Evolutionary conservation across 2,329 filamentous ascomycete genomes (phyloP).

Genomic region (Aspergillus phoenicis): DNA sequence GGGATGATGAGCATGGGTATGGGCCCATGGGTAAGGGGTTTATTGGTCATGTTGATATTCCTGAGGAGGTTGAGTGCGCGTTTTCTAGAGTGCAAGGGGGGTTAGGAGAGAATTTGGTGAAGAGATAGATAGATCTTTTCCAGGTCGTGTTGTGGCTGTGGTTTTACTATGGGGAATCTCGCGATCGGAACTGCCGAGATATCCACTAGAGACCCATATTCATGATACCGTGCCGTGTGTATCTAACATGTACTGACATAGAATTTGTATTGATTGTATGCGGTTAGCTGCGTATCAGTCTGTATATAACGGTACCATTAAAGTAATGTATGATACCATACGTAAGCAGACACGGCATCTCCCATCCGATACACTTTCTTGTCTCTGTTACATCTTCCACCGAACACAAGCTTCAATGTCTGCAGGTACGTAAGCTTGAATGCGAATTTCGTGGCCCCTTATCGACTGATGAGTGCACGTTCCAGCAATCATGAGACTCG

Average conservation of each 20-base stretch:
- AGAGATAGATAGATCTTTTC: not conserved
- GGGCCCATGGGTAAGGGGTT: conserved; percentile 49
- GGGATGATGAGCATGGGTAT: conserved; percentile 48
- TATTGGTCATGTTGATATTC: conserved; percentile 49
- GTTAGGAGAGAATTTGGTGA: not conserved
- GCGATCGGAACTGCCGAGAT: not conserved
- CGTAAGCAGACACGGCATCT: not conserved
- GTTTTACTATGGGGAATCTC: no score
- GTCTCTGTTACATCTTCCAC: not conserved
- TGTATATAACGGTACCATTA: not conserved
- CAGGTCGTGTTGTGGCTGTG: no score
- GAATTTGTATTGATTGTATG: not conserved
- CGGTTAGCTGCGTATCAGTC: not conserved
- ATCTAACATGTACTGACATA: not conserved
- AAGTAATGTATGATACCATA: not conserved
- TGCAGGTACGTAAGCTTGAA: not conserved
- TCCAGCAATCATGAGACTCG: not conserved
- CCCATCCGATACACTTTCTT: not conserved
- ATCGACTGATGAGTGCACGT: not conserved
- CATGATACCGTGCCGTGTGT: not conserved
- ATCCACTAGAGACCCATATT: not conserved
- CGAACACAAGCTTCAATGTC: not conserved
- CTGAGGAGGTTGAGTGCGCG: conserved; percentile 38
- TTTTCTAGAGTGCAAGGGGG: conserved; percentile 26
- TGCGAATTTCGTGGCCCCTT: not conserved